These are phyloP conservation scores for Raffaelea albimanens DNA, from an alignment of 2,329 filamentous ascomycete genomes.

Conservation along the genomic window DNA sequence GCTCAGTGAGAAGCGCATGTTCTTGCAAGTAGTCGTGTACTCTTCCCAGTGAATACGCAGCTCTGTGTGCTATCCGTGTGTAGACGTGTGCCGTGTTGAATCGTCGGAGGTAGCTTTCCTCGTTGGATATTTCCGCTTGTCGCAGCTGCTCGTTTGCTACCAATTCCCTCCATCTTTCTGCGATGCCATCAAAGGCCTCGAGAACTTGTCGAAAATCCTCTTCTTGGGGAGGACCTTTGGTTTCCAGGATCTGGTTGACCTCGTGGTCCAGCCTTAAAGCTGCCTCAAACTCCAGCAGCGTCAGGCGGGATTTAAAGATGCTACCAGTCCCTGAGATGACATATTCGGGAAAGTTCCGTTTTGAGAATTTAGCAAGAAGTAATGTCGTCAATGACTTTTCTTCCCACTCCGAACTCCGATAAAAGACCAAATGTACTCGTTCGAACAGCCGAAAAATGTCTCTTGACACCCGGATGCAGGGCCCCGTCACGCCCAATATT, in stretches of 20 bases:
- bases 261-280: conserved; percentile 72
- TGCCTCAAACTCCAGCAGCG: conserved; percentile 81
- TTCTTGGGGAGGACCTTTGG: conserved; percentile 59
- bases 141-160: conserved; percentile 51
- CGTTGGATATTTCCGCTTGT: conserved; percentile 41
- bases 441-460: conserved; percentile 75
- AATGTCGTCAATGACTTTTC: conserved; percentile 94
- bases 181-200: conserved; percentile 61
- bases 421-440: conserved; percentile 90
- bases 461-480: conserved; percentile 73
- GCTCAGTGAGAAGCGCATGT: conserved; percentile 61
- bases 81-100: conserved; percentile 91
- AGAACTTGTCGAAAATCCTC: conserved; percentile 59
- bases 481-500: conserved; percentile 66
- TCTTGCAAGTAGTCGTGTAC: conserved; percentile 75
- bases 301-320: conserved; percentile 69
- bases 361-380: conserved; percentile 83
- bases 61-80: conserved; percentile 86
- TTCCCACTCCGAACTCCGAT: conserved; percentile 92
- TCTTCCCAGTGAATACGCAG: conserved; percentile 65
- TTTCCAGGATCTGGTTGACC: conserved; percentile 75
- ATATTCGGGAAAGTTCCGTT: conserved; percentile 80
- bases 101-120: conserved; percentile 79
- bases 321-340: conserved; percentile 82
- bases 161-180: conserved; percentile 70